Conservation (phyloP, 441 rosid genomes). For the Populus hybrid region DNA sequence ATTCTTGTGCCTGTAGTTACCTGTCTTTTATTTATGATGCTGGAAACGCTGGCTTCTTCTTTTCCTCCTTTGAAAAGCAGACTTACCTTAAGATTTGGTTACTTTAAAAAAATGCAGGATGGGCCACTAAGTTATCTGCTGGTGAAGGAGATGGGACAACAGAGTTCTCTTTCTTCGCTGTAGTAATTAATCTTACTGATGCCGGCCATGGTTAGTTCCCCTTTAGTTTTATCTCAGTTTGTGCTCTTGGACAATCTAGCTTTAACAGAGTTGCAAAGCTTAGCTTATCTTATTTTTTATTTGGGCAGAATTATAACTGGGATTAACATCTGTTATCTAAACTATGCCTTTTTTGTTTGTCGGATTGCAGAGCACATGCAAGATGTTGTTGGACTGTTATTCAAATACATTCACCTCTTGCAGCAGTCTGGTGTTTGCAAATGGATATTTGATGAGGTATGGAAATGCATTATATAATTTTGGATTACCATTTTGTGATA, state of each 20-base stretch:
- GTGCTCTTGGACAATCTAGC: conserved; percentile 5
- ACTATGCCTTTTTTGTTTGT: conserved; percentile 9
- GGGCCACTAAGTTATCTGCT: conserved; percentile 82
- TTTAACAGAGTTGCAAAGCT: neutral
- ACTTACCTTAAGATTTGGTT: conserved; percentile 4
- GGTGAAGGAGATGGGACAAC: conserved; percentile 68
- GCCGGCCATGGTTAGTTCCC: conserved; percentile 81
- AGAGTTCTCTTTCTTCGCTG: conserved; percentile 77
- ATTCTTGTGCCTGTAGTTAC: too few relatives aligned
- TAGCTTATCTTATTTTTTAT: neutral
- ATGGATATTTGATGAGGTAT: conserved; percentile 99
- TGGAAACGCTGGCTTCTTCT: neutral
- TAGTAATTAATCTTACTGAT: conserved; percentile 73
- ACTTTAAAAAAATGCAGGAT: conserved; percentile 45
- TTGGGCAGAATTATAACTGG: neutral
- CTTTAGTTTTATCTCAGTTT: neutral
- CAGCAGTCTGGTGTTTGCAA: conserved; percentile 75
- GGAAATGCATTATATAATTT: conserved; percentile 3
- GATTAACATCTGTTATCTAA: conserved; percentile 17
- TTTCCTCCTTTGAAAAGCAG: neutral
- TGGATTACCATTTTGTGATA: neutral
- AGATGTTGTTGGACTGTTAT: conserved; percentile 73
- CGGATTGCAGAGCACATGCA: conserved; percentile 70
- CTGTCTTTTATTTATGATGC: neutral
- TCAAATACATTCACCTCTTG: conserved; percentile 73